phyloP scores from a whole-genome alignment of 2,329 filamentous ascomycete species.

The Onygenales sp. region DNA sequence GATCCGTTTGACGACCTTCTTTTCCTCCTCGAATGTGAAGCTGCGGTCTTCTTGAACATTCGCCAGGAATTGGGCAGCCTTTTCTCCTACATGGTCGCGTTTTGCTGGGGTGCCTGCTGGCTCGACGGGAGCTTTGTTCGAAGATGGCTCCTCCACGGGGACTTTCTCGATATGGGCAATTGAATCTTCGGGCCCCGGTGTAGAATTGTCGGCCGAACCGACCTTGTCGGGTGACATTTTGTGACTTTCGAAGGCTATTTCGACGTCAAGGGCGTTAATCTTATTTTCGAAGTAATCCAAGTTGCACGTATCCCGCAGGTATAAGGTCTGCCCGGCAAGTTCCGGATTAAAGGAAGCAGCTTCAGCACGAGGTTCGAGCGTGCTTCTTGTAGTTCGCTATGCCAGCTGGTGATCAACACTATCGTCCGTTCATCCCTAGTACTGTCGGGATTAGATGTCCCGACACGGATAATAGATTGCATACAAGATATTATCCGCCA shows the following conservation, averaged over 20 bases:
- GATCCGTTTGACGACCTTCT: slow-evolving; percentile 26
- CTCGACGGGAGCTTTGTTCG: background rate
- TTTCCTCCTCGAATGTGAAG: slow-evolving; percentile 44
- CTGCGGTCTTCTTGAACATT: slow-evolving; percentile 26
- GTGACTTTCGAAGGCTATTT: background rate
- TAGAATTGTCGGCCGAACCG: background rate
- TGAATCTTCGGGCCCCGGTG: slow-evolving; percentile 6
- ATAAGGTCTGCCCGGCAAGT: background rate
- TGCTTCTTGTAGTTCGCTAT: background rate
- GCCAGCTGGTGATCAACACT: background rate
- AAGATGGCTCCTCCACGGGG: background rate
- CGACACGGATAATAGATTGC: background rate
- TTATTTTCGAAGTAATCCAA: background rate
- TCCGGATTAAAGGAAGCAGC: background rate
- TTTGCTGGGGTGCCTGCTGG: background rate
- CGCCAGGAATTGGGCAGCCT: slow-evolving; percentile 38
- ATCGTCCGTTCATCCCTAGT: background rate
- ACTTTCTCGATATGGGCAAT: slow-evolving; percentile 16
- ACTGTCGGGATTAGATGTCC: background rate
- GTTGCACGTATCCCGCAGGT: background rate
- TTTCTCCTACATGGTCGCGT: slow-evolving; percentile 22
- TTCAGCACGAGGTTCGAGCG: background rate
- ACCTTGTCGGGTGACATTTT: background rate
- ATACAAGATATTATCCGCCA: background rate
- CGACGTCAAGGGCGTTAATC: background rate